Percentiles rank a stretch among this genome's conserved stretches.
Conservation (phyloP, 805 yeast species). For the Naumovozyma dairenensis region DNA sequence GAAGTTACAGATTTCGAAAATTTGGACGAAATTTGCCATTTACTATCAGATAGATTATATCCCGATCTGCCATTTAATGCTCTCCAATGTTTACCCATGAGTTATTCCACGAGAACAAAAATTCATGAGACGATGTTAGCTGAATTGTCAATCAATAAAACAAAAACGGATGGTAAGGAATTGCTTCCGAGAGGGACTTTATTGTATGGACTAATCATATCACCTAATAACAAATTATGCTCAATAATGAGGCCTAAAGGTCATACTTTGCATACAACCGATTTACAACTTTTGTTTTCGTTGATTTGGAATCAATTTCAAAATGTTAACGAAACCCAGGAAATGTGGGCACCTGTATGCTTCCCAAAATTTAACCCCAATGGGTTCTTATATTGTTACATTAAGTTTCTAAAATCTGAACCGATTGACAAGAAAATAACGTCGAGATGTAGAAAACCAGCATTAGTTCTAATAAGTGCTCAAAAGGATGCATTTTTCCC, state of each 20-base stretch:
- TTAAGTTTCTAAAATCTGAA: conserved; percentile 41
- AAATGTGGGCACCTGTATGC: conserved; percentile 90
- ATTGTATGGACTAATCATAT: conserved; percentile 66
- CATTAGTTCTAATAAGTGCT: conserved; percentile 38
- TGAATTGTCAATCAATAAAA: conserved; percentile 5
- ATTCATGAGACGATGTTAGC: conserved; percentile 29
- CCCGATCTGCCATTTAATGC: conserved; percentile 59
- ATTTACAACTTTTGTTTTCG: conserved; percentile 62
- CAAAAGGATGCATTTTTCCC: conserved; percentile 73
- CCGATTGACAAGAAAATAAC: background rate
- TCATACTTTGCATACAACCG: conserved; percentile 75
- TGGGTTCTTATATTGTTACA: conserved; percentile 80
- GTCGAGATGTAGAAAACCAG: conserved; percentile 20
- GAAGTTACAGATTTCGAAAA: conserved; percentile 68
- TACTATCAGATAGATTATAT: conserved; percentile 40
- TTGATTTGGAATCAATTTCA: conserved; percentile 45
- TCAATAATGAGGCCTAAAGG: conserved; percentile 65
- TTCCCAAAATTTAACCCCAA: conserved; percentile 80
- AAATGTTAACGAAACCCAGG: conserved; percentile 38
- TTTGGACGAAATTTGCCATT: conserved; percentile 51
- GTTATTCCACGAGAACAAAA: conserved; percentile 45
- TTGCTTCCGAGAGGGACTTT: conserved; percentile 39
- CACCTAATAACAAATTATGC: conserved; percentile 50
- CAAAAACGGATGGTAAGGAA: conserved; percentile 1
- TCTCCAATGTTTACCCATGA: conserved; percentile 50